Evolutionary conservation across 1,284 basidiomycete genomes (phyloP), one percentile per base, ranked within the genome.

Genomic region (Ustilago sp.): DNA sequence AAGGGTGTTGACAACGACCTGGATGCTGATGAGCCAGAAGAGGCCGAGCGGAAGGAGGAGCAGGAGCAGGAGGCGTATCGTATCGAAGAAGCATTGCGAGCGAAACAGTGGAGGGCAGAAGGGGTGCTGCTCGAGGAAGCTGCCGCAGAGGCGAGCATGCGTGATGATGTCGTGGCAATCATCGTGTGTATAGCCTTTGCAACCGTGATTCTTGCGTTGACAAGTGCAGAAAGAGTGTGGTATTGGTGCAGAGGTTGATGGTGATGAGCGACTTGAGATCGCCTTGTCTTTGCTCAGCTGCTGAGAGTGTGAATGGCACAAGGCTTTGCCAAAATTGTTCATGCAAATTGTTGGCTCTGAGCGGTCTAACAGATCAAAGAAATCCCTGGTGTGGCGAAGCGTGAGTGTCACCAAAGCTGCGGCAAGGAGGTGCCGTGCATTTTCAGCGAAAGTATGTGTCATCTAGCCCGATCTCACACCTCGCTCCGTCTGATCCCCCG

Each of bases 1-100:
- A 82, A 80, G 0, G 79, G 73, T 8, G 75, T 73, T 8, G 73
- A 74, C 31, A 81, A 61, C 2, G 73, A 73, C 4, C 69, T 47
- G 1, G 63, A 63, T 51, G 59, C 55, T 5, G 63, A 68, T 1
- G 48, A 50, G 7, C 51, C 48, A 8, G 68, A 17, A 8, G 47
- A 35, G 6, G 54, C 23, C 6, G 45, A 19, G 23, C 28, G 31
- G 12, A 64, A 57, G 8, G 38, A 51, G 13, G 52, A 62, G 15
- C 36, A 51, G 17, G 52, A 50, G 23, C 23, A 28, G 28, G 68
- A 63, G 52, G 51, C 28, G 32, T 13, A 48, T 38, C 59, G 59
- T 57, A 62, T 48, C 23, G 65, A 12, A 7, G 65, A 11, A 2
- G 56, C n/a, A 35, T 31, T 31, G 13, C 39, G 43, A 2, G 65